Evolutionary conservation across 2,329 filamentous ascomycete species (phyloP).

Genomic region (Elsinoe arachidis): DNA sequence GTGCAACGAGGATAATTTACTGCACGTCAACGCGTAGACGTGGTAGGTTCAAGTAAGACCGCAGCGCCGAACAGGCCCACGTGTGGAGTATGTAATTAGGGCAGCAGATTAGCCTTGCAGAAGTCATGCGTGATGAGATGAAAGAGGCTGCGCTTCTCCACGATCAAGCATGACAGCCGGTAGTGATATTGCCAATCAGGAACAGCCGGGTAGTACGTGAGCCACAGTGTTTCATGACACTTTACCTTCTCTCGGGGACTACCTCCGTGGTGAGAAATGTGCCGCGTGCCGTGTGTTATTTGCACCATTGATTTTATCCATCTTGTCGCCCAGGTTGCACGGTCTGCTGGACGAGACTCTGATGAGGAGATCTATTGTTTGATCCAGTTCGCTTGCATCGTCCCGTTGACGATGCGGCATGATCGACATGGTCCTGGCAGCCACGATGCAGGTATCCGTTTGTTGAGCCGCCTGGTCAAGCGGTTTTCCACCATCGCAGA

Average conservation of each 20-base stretch:
- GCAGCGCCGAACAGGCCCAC: not conserved
- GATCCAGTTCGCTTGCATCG: not conserved
- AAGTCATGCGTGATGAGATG: not conserved
- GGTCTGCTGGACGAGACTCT: not conserved
- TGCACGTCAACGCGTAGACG: not conserved
- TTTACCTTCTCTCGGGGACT: not conserved
- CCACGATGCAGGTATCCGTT: not conserved
- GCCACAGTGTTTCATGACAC: not conserved
- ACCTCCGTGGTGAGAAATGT: not conserved
- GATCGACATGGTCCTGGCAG: not conserved
- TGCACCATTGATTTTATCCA: not conserved
- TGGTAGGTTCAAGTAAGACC: too few species aligned
- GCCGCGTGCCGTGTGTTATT: not conserved
- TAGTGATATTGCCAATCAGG: not conserved
- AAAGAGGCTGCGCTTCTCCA: not conserved
- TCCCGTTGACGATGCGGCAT: not conserved
- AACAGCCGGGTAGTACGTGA: not conserved
- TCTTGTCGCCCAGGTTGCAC: conserved; percentile 7
- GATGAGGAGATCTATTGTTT: not conserved
- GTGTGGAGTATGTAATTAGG: not conserved
- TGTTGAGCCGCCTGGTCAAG: not conserved
- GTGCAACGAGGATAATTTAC: not conserved
- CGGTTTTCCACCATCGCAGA: not conserved
- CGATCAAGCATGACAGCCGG: not conserved
- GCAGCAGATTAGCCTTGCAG: not conserved